A percentile compares a stretch with the other conserved stretches of the same genome.
These are phyloP conservation scores for Penicillium concentricum DNA, from an alignment of 2,329 filamentous ascomycete species.

Conservation along the genomic window DNA sequence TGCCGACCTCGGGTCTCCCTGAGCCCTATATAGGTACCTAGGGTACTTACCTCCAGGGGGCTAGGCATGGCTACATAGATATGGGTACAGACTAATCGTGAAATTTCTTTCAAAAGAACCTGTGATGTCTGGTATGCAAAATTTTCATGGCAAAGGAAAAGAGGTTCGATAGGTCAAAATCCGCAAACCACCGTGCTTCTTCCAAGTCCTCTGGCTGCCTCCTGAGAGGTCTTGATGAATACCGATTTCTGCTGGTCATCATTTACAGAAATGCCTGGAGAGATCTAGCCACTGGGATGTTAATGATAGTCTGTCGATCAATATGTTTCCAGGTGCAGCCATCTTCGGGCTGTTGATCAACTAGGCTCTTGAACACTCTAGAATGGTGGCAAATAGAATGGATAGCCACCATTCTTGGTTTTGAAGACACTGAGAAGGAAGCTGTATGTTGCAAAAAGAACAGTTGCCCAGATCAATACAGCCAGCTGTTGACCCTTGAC, in stretches of 20 bases:
- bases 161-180: not conserved
- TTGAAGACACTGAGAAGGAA: constrained; percentile 93
- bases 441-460: constrained; percentile 84
- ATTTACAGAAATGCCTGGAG: not conserved
- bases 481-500: constrained; percentile 74
- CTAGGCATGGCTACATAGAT: not conserved
- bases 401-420: constrained; percentile 91
- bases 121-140: not conserved
- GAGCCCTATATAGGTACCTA: too few relatives aligned
- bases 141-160: not conserved
- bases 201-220: not conserved
- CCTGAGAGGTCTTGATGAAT: not conserved
- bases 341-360: not conserved
- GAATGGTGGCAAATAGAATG: constrained; percentile 91
- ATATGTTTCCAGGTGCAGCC: not conserved
- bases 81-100: not conserved
- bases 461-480: constrained; percentile 73
- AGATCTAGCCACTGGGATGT: not conserved
- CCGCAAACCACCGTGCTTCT: not conserved
- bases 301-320: not conserved
- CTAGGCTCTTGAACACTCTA: constrained; percentile 59
- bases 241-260: not conserved
- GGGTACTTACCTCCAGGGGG: not conserved
- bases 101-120: not conserved
- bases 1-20: too few relatives aligned